Percentiles rank a stretch among this genome's conserved stretches.
Evolutionary conservation across 176 grass and related monocot species (phyloP).

Genomic region (Musa schizocarpa): DNA sequence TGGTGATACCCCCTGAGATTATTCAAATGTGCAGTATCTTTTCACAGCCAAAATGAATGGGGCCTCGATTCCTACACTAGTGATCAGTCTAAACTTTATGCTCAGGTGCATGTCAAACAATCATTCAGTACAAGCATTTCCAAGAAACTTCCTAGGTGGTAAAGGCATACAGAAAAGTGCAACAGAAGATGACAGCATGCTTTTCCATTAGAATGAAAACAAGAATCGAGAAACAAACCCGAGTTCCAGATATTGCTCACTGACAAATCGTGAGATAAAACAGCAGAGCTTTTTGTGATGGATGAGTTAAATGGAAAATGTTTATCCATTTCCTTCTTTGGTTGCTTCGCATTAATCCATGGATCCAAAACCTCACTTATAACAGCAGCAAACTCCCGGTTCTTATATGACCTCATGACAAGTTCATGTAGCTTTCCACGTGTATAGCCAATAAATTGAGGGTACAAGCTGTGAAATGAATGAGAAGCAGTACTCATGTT

Average conservation of each 20-base stretch:
- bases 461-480: conserved; percentile 63
- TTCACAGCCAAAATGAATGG: too few species aligned
- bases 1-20: too few species aligned
- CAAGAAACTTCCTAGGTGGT: background rate
- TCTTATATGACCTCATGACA: conserved; percentile 98
- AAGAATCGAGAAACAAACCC: conserved; percentile 8
- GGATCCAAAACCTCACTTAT: conserved; percentile 99
- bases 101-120: background rate
- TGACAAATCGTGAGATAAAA: conserved; percentile 27
- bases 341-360: conserved; percentile 91
- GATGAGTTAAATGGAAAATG: conserved; percentile 50
- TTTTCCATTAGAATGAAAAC: background rate
- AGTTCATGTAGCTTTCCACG: conserved; percentile 91
- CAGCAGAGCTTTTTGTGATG: conserved; percentile 47
- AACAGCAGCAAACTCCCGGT: conserved; percentile 82
- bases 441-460: conserved; percentile 84
- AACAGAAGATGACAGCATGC: background rate
- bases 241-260: conserved; percentile 21
- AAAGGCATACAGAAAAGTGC: background rate
- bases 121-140: background rate
- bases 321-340: conserved; percentile 81
- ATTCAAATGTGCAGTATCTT: too few species aligned
- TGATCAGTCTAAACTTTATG: background rate
- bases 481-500: conserved; percentile 29
- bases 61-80: background rate